Base-by-base conservation (phyloP, 306 rosid genomes). In the Quercus mongolica region DNA sequence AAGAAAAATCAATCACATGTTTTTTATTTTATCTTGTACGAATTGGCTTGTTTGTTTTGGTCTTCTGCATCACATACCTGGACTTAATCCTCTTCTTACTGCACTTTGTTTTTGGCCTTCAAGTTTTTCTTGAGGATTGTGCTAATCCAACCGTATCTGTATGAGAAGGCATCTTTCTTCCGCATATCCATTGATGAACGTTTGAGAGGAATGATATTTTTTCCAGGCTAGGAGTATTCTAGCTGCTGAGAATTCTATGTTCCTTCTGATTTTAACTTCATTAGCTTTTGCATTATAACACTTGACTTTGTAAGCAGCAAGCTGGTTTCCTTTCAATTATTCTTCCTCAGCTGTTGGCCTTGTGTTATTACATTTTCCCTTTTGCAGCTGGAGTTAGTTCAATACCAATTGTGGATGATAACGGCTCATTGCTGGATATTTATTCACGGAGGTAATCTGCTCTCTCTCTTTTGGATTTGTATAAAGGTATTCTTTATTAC, bases 341-440 rank as follows among this genome's bases (percentile, higher is more conserved):
- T 33, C 26, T 73, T 73, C 61, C 67, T 82, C 69, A 55, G 78
- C 81, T 58, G 75, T 26, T 52, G 75, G 61, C 78, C 74, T 76
- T 73, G 67, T 71, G 70, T 70, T 73, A 78, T 78, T 74, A 58
- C 71, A 55, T 51, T 57, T 80, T 82, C 74, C 79, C 63, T 77
- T 49, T 89, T 85, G 88, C 89, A 92, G 97, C 96, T 76, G 86
- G 78, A 57, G 94, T 92, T 77, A 92, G 96, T 88, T 89, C 97
- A 71, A 83, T 92, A 84, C 97, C 97, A 26, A 86, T 92, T 58
- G 97, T 92, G 86, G 97, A 92, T 75, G 87, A 87, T 38, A 86
- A 88, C 73, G 88, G 90, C 73, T 90, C 96, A 5, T 91, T 92
- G 83, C 85, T 92, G 52, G 97, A 92, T 82, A 85, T 91, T 71